A percentile compares a stretch with the other conserved stretches of the same genome.
These are phyloP conservation scores for Liriodendron chinense DNA, from an alignment of 164 flowering plant genomes.

Conservation along the genomic window DNA sequence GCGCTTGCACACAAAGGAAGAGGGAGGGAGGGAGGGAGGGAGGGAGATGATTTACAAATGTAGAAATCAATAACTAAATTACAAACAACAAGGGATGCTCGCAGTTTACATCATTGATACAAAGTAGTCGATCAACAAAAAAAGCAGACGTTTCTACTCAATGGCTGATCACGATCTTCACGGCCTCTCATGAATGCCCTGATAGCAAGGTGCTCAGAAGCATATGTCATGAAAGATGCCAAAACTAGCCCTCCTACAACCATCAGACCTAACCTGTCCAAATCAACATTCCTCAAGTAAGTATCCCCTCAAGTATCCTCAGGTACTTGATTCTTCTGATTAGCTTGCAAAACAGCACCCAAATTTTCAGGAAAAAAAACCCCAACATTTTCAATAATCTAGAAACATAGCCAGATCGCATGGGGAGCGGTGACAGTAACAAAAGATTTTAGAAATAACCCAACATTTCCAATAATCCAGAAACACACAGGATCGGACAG, in stretches of 20 bases:
- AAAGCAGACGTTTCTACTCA: slow-evolving; percentile 48
- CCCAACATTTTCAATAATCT: too few relatives aligned
- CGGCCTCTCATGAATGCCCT: slow-evolving; percentile 69
- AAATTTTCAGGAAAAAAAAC: too few relatives aligned
- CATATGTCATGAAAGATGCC: slow-evolving; percentile 94
- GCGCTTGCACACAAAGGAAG: neutral
- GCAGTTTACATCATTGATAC: neutral
- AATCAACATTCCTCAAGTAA: neutral
- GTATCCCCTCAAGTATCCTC: too few relatives aligned
- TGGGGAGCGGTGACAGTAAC: too few relatives aligned
- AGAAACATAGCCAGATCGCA: too few relatives aligned
- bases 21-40: neutral
- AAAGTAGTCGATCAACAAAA: slow-evolving; percentile 34
- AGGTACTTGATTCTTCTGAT: neutral
- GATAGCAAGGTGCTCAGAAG: slow-evolving; percentile 85
- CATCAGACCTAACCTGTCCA: slow-evolving; percentile 89
- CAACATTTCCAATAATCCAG: too few relatives aligned
- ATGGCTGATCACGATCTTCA: slow-evolving; percentile 56
- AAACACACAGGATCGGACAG: too few relatives aligned
- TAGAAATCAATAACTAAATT: neutral
- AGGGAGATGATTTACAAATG: neutral
- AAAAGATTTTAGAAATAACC: too few relatives aligned
- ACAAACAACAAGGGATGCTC: neutral
- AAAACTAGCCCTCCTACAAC: slow-evolving; percentile 69
- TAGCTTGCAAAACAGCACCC: too few relatives aligned